Evolutionary conservation across 192 early-diverging fungal species (phyloP).

Genomic region (Coemansia reversa): DNA sequence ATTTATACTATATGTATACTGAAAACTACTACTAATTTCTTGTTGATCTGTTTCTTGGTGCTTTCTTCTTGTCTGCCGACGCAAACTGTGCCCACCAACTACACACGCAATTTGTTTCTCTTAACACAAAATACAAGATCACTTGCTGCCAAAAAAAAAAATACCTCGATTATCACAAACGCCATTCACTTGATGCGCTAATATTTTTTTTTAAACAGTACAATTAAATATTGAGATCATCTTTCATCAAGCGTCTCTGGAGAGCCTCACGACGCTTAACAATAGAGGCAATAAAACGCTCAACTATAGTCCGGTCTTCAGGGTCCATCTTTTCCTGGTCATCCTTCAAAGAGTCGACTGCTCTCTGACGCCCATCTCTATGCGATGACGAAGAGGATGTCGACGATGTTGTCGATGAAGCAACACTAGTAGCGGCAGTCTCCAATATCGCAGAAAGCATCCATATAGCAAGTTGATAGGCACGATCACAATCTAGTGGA

Average conservation of each 20-base stretch:
- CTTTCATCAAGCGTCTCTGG: constrained; percentile 35
- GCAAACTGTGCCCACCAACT: no score
- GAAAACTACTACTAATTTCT: no score
- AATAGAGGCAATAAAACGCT: constrained; percentile 51
- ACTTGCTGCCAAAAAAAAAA: no score
- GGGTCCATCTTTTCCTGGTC: constrained; percentile 30
- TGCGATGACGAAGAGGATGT: not conserved
- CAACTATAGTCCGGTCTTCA: constrained; percentile 49
- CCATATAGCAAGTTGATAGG: constrained; percentile 74
- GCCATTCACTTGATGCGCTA: no score
- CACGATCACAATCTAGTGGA: constrained; percentile 65
- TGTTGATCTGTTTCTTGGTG: no score
- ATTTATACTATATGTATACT: no score
- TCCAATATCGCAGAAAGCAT: constrained; percentile 74
- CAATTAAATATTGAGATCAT: constrained; percentile 11
- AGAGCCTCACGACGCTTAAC: constrained; percentile 50
- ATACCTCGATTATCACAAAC: no score
- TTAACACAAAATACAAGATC: no score
- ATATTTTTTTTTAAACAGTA: no score
- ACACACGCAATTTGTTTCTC: no score
- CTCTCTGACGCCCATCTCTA: not conserved
- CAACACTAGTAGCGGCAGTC: constrained; percentile 1
- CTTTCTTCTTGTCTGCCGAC: no score
- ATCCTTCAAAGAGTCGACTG: not conserved
- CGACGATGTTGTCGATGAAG: constrained; percentile 1